A percentile compares a stretch with the other conserved stretches of the same genome.
phyloP scores from a whole-genome alignment of 257 asterid genomes.

The Capsicum chinense region DNA sequence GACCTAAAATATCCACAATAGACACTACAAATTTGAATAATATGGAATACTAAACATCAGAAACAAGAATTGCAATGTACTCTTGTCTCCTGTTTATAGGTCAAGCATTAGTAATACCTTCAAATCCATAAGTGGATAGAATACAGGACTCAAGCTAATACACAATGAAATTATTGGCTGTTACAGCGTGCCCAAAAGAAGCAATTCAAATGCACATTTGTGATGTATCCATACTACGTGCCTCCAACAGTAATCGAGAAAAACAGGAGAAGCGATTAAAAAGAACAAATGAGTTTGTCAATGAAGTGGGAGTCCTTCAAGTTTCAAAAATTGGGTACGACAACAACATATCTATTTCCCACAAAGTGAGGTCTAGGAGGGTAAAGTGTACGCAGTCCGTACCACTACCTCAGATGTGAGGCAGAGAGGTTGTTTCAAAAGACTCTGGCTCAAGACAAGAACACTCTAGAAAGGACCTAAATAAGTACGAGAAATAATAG shows the following conservation, averaged over 20 bases:
- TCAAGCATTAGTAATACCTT: not conserved
- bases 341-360: too few relatives aligned
- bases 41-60: not conserved
- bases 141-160: not conserved
- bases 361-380: too few relatives aligned
- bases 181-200: not conserved
- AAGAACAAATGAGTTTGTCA: too few relatives aligned
- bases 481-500: too few relatives aligned
- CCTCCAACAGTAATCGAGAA: not conserved
- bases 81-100: not conserved
- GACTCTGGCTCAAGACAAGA: too few relatives aligned
- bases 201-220: not conserved
- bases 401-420: too few relatives aligned
- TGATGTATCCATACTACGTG: not conserved
- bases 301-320: too few relatives aligned
- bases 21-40: conserved; percentile 10
- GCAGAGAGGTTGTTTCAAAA: too few relatives aligned
- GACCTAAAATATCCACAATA: conserved; percentile 28
- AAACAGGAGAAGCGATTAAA: too few relatives aligned
- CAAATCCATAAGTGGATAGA: not conserved
- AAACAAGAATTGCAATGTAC: conserved; percentile 15
- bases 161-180: not conserved
- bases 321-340: too few relatives aligned
- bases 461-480: too few relatives aligned
- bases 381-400: too few relatives aligned